Conservation (phyloP, 2,329 filamentous ascomycete species). For the Pseudogymnoascus sp. region DNA sequence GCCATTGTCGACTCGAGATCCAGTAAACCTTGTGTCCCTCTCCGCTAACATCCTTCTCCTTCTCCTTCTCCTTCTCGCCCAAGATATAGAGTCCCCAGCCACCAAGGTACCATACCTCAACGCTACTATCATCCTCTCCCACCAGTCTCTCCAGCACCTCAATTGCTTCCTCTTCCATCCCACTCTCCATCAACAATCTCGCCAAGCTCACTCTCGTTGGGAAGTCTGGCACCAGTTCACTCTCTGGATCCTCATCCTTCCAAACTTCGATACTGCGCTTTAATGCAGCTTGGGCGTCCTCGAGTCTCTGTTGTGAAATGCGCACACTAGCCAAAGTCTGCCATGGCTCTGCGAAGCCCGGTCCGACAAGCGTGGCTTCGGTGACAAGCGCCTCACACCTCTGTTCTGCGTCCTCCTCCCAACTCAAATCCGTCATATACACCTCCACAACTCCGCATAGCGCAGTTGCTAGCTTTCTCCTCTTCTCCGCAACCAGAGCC, state of each 20-base stretch:
- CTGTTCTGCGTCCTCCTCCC: slow-evolving; percentile 82
- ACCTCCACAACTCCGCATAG: slow-evolving; percentile 91
- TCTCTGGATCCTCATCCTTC: slow-evolving; percentile 65
- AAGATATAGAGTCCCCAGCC: slow-evolving; percentile 85
- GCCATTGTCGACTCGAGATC: slow-evolving; percentile 71
- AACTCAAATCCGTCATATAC: slow-evolving; percentile 97
- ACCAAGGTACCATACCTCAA: slow-evolving; percentile 94
- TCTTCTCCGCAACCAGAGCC: slow-evolving; percentile 55
- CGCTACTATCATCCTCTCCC: slow-evolving; percentile 82
- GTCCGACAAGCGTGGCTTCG: slow-evolving; percentile 79
- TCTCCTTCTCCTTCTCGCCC: slow-evolving; percentile 55
- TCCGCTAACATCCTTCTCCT: slow-evolving; percentile 35
- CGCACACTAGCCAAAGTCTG: slow-evolving; percentile 91
- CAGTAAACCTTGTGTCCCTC: slow-evolving; percentile 44
- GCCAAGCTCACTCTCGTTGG: slow-evolving; percentile 75
- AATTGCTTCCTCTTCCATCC: slow-evolving; percentile 75
- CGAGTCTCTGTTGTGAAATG: slow-evolving; percentile 72
- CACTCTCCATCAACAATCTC: slow-evolving; percentile 81
- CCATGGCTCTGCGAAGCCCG: slow-evolving; percentile 76
- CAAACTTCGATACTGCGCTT: slow-evolving; percentile 72
- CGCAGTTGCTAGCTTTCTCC: slow-evolving; percentile 76
- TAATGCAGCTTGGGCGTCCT: slow-evolving; percentile 74
- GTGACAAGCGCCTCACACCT: slow-evolving; percentile 83
- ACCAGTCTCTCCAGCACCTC: slow-evolving; percentile 77
- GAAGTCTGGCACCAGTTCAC: slow-evolving; percentile 73